Conservation (phyloP, 2,329 filamentous ascomycete species). For the Ophiocordyceps robertsii region DNA sequence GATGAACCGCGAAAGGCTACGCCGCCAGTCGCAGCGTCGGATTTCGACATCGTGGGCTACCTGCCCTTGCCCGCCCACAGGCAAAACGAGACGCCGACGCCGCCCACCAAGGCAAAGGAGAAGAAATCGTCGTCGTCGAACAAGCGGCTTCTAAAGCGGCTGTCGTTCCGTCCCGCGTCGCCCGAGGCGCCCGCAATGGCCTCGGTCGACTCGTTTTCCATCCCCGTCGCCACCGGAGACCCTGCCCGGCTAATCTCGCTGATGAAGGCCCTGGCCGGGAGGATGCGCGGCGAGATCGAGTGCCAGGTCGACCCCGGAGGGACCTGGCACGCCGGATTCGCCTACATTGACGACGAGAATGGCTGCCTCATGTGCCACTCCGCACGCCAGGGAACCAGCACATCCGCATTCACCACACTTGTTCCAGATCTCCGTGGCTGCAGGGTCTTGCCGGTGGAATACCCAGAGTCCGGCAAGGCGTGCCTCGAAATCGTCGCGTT, state of each 20-base stretch:
- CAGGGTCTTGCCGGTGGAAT: conserved; percentile 45
- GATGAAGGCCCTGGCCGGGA: conserved; percentile 66
- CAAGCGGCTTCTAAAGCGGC: conserved; percentile 41
- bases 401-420: conserved; percentile 47
- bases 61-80: conserved; percentile 22
- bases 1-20: conserved; percentile 30
- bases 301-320: conserved; percentile 50
- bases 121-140: conserved; percentile 32
- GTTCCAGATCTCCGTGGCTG: conserved; percentile 66
- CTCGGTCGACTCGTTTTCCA: conserved; percentile 44
- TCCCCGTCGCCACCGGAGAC: conserved; percentile 50
- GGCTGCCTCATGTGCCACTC: conserved; percentile 65
- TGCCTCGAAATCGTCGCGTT: conserved; percentile 40
- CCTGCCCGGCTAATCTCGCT: conserved; percentile 59
- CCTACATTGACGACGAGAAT: conserved; percentile 64
- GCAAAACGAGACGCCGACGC: conserved; percentile 20
- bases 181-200: conserved; percentile 40
- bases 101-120: conserved; percentile 10
- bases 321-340: conserved; percentile 57
- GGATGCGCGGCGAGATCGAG: conserved; percentile 67
- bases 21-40: conserved; percentile 17
- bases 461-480: conserved; percentile 26
- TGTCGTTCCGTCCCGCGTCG: conserved; percentile 42
- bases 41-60: conserved; percentile 28
- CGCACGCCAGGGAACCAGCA: conserved; percentile 40